phyloP scores from a whole-genome alignment of 345 rosid genomes.

The Lepidium aucheri region DNA sequence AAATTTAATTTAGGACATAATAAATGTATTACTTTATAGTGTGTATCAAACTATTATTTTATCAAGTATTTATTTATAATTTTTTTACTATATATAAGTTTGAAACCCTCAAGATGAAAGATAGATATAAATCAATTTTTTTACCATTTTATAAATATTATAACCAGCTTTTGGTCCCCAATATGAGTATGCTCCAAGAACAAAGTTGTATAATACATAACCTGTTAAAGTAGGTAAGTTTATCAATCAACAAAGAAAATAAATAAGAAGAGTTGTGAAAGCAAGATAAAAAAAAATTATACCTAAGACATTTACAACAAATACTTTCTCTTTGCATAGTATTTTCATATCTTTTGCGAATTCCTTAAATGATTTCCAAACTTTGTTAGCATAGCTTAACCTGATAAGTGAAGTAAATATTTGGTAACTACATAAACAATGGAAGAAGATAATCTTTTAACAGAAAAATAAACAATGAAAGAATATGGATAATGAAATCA shows the following conservation, averaged over 20 bases:
- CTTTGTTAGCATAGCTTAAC: neutral
- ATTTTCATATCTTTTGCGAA: slow-evolving; percentile 15
- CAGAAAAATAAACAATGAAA: no score
- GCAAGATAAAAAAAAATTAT: neutral
- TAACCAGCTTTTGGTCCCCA: slow-evolving; percentile 99
- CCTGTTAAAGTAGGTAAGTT: neutral
- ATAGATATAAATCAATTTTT: neutral
- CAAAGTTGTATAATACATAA: slow-evolving; percentile 79
- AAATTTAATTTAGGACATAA: no score
- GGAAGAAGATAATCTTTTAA: neutral
- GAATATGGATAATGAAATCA: neutral
- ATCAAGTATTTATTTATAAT: no score
- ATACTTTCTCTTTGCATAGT: slow-evolving; percentile 13
- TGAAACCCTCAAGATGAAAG: neutral
- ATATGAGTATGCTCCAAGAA: slow-evolving; percentile 91
- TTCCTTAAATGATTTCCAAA: slow-evolving; percentile 1
- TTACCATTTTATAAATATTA: slow-evolving; percentile 69
- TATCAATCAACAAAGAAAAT: neutral
- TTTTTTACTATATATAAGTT: neutral
- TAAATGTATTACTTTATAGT: no score
- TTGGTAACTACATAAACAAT: neutral
- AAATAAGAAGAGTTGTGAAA: neutral
- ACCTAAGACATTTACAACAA: slow-evolving; percentile 24
- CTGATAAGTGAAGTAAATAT: neutral
- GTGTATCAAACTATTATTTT: no score